These are phyloP conservation scores for Daldinia sp. DNA, from an alignment of 2,329 filamentous ascomycete species.

Conservation along the genomic window DNA sequence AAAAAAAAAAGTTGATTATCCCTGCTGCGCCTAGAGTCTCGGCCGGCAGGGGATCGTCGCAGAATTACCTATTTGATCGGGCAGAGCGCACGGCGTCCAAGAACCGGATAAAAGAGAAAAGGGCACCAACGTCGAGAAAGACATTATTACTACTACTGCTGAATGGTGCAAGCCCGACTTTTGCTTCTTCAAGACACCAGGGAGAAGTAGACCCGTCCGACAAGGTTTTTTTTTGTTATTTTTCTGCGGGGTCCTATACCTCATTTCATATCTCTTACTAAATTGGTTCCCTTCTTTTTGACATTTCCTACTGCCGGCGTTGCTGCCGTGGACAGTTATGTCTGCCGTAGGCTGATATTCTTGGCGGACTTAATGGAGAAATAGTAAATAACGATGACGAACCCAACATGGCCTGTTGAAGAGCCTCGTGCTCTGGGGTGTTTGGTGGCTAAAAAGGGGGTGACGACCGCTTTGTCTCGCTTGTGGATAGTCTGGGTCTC, in stretches of 20 bases:
- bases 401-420: constrained; percentile 20
- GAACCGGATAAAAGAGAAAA: constrained; percentile 38
- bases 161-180: constrained; percentile 13
- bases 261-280: constrained; percentile 18
- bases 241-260: constrained; percentile 30
- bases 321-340: constrained; percentile 19
- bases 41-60: constrained; percentile 18
- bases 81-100: constrained; percentile 34
- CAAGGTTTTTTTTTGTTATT: background rate
- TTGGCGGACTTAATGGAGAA: constrained; percentile 40
- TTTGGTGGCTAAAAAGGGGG: constrained; percentile 38
- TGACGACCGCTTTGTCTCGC: constrained; percentile 10
- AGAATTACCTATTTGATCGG: constrained; percentile 33
- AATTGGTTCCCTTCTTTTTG: constrained; percentile 6
- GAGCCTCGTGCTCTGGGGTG: background rate
- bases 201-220: constrained; percentile 14
- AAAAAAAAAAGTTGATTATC: background rate
- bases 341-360: constrained; percentile 34
- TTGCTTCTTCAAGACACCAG: constrained; percentile 19
- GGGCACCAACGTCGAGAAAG: constrained; percentile 19
- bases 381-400: constrained; percentile 23
- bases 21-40: constrained; percentile 4
- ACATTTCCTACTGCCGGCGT: constrained; percentile 28
- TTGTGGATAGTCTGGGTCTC: background rate
- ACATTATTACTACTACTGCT: background rate